Conservation (phyloP, 192 early-diverging fungal species). For the Chytriomyces confervae region DNA sequence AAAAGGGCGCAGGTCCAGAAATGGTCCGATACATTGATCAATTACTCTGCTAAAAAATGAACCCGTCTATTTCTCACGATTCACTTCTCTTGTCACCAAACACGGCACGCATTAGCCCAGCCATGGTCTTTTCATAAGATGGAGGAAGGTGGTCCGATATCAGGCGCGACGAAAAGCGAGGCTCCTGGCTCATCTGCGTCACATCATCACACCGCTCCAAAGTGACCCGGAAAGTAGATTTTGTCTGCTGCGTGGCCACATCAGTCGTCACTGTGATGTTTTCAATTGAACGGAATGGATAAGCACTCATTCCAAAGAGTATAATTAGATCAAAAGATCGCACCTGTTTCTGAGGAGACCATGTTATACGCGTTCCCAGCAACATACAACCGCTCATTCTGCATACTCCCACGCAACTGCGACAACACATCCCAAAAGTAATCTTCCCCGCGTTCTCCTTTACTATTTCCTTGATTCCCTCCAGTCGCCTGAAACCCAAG, state of each 20-base stretch:
- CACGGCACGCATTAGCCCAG: conserved; percentile 38
- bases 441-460: conserved; percentile 66
- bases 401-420: conserved; percentile 80
- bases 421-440: conserved; percentile 85
- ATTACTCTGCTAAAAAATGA: conserved; percentile 4
- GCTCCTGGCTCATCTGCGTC: conserved; percentile 76
- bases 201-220: conserved; percentile 78
- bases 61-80: not conserved
- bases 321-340: not conserved
- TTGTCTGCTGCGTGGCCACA: not conserved
- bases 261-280: conserved; percentile 9
- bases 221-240: conserved; percentile 27
- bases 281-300: not conserved
- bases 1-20: not conserved
- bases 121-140: conserved; percentile 68
- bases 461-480: not conserved
- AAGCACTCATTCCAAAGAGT: not conserved
- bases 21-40: not conserved
- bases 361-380: conserved; percentile 73
- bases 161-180: conserved; percentile 80
- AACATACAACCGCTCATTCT: conserved; percentile 81
- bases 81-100: conserved; percentile 2
- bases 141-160: conserved; percentile 78
- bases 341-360: conserved; percentile 46
- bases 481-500: conserved; percentile 41